Base-by-base conservation (phyloP, 495 filamentous ascomycete genomes). In the Penicillium riverlandense region DNA sequence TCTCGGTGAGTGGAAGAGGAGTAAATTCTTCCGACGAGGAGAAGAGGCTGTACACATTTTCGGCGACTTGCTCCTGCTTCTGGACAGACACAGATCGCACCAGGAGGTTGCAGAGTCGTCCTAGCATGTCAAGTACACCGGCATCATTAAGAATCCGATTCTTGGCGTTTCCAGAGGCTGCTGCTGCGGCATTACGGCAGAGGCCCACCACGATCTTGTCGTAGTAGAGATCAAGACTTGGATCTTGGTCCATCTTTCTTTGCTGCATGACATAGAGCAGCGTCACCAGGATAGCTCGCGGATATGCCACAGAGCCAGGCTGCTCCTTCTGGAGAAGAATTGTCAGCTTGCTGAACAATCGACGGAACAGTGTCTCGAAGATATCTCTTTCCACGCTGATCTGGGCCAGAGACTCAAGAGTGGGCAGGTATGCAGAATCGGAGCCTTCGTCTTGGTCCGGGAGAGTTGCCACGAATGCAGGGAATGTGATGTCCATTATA, bases 401-500 rank as follows among this genome's bases (percentile, higher is more conserved):
- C 46, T 85, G 77, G 4, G 84, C 84, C 38, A 88, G 70, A 1
- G 67, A 79, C 53, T 86, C 84, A 11, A 88, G 61, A 1, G 79
- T 81, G 4, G 74, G 57, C n/a, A 76, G 38, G 52, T 84, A 85
- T 4, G 54, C 48, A 13, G 54, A 50, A 28, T 62, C 65, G 0
- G 55, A 54, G 8, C 67, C 65, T 22, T 72, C 61, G 40, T 75
- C 75, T 15, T 64, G 61, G 37, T 86, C 82, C 4, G 84, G 84
- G 2, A 88, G 65, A 27, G 76, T 75, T 1, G 83, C 83, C 66
- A 87, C 78, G 53, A 88, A 86, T 8, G 79, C 78, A 11, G 84
- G 84, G 60, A 88, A 82, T 0, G 83, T 84, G 29, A 82, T 80
- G 39, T 86, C 75, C 61, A 85, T 77, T 13, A 88, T 80, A 16